Evolutionary conservation across 164 flowering plant species (phyloP), one percentile per base, ranked within the genome.

Genomic region (Vitis rupestris): DNA sequence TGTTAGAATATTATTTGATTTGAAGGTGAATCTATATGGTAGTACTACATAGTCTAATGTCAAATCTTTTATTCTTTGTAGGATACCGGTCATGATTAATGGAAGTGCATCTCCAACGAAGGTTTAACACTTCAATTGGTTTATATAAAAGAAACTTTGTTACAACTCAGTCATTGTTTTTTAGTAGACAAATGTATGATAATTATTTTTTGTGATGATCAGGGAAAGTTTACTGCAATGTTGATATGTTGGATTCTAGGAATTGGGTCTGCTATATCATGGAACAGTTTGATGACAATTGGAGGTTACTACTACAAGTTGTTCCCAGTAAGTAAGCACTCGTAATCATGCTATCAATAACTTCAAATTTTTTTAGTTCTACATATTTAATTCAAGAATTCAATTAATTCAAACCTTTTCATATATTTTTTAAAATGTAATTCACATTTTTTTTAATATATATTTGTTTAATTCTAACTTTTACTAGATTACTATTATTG

Each of bases 241-340:
- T 48, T 72, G 0, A 82, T 85, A 3, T 90, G 91, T 70, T 90
- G 85, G 83, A 12, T 90, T 73, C 90, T 90, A 29, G 95, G 95
- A 63, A 10, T 85, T 14, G 92, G 95, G 8, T 84, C 86, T 10
- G 89, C 88, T 19, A 60, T 90, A 19, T 61, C 91, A 14, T 90
- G 95, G 95, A 86, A 87, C 75, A 85, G 91, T 67, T 83, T 88
- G 87, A 78, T 88, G 15, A 85, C 92, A 1, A 84, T 88, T 2
- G 76, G 72, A 57, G 92, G 88, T 66, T 88, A 88, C 72, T 90
- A 90, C 70, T 83, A 80, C 48, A 29, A 71, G 1, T 44, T 90
- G 76, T 90, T 88, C 64, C 85, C 87, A 37, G 89, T 86, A 76
- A 8, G 70, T 30, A 7, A 10, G 9, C 7, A 52, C 2, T 7